A percentile compares a stretch with the other conserved stretches of the same genome.
phyloP scores from a whole-genome alignment of 345 rosid genomes.

The Gossypium australe region DNA sequence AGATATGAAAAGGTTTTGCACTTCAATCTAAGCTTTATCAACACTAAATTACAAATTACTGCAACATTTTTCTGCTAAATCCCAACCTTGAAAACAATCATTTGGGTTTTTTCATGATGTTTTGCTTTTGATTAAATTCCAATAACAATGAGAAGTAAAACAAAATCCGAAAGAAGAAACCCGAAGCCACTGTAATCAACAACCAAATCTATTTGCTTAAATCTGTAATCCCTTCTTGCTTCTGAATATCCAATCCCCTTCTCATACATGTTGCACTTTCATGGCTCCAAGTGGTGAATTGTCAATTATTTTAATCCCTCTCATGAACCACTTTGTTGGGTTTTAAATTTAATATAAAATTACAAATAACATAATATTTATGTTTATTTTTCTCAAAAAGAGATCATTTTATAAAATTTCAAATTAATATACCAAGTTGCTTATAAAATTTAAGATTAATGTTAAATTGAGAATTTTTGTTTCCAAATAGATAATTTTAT shows the following conservation, averaged over 20 bases:
- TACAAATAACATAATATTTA: too few species aligned
- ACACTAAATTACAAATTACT: neutral
- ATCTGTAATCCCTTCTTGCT: conserved; percentile 62
- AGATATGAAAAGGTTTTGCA: conserved; percentile 15
- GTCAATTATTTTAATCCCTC: conserved; percentile 82
- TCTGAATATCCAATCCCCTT: conserved; percentile 58
- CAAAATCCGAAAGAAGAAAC: conserved; percentile 75
- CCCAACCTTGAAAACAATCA: neutral
- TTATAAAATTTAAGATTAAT: too few species aligned
- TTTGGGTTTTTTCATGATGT: conserved; percentile 32
- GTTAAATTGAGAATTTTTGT: too few species aligned
- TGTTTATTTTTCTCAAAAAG: too few species aligned
- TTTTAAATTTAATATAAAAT: conserved; percentile 23
- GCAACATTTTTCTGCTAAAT: neutral
- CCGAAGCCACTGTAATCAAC: conserved; percentile 77
- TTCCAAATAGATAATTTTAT: too few species aligned
- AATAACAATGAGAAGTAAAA: conserved; percentile 72
- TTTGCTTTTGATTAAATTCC: conserved; percentile 79
- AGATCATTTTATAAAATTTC: too few species aligned
- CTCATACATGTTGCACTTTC: conserved; percentile 78
- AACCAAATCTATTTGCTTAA: conserved; percentile 77
- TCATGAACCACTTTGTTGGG: conserved; percentile 58
- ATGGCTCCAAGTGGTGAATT: conserved; percentile 61
- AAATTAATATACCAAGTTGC: too few species aligned
- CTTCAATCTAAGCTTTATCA: neutral